Evolutionary conservation across 2,329 filamentous ascomycete species (phyloP), one percentile per base, ranked within the genome.

Genomic region (Dactylellina sp.): DNA sequence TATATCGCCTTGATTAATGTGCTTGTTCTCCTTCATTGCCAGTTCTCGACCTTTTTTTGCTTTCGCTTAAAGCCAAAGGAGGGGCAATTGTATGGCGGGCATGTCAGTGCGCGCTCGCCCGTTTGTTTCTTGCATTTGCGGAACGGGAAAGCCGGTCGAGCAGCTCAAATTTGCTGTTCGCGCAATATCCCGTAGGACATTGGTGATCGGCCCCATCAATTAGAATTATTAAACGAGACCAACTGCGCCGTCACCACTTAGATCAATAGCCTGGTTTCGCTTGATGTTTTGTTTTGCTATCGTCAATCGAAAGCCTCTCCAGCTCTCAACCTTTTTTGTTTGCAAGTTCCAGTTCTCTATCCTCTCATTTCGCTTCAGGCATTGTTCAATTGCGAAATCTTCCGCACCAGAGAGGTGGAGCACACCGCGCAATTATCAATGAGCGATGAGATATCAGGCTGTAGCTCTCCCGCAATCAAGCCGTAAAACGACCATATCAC

Each of bases 91-190:
- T 44, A 52, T 42, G 16, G 46, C 42, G 42, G 50, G 22, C 39
- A 62, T 61, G 70, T 74, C 70, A 66, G 70, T 74, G 70, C 70
- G 68, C 68, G 50, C 59, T 44, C 68, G 61, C 68, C 68, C 68
- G 68, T 65, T 65, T 47, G 46, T 61, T 74, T 66, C 70, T 65
- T 72, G 70, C 61, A 74, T 74, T 55, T 44, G 47, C 70, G 70
- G 70, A 74, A 74, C 70, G 70, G 70, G 55, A 60, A 61, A 65
- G 70, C 70, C 61, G 70, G 61, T 62, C 35, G 28, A 42, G 55
- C 56, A 39, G 53, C 55, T 63, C 50, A 60, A 63, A 44, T 72
- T n/a, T 55, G 60, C 47, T 64, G 37, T 37, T 62, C 53, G 68
- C 61, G 61, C 70, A 66, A 66, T 61, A 66, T 66, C 44, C 70